Evolutionary conservation across 23 red algal species (phyloP), one percentile per base, ranked within the genome.

Genomic region (Gracilaria domingensis): DNA sequence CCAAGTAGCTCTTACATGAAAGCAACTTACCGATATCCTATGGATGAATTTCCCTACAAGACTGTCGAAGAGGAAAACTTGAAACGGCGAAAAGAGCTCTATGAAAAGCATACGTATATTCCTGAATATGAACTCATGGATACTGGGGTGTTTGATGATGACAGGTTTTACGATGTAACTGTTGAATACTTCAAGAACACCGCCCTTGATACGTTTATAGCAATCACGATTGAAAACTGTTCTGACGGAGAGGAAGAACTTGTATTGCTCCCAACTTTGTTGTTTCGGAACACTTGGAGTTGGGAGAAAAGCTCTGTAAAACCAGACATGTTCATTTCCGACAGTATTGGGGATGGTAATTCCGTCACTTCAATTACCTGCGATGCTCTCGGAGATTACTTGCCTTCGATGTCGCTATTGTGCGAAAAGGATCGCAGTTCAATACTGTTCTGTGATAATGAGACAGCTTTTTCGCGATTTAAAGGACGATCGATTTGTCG

Each of bases 371-470:
- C 59, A 29, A 62, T 62, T 11, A 30, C 59, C 5, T 62, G 59
- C 59, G 59, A 62, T 62, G 59, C 59, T 62, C 11, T 62, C 24
- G 26, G 26, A 29, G 59, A 62, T 29, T 29, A 29, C 59, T 2
- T 62, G 24, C 59, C 59, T 30, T 62, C 59, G 26, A 62, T 62
- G 59, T 62, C 59, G 4, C 24, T 62, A 30, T 62, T 62, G 59
- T 62, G 59, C 59, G 59, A 62, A 62, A 62, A 62, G 18, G 59
- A 62, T 62, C 59, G 59, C 59, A 29, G 59, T 62, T 62, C 59
- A 62, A 29, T 62, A 25, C 26, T 62, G 59, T 62, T 62, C 24
- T 62, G 59, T 62, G 59, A 62, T 30, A 62, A 62, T 62, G 59
- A 62, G 59, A 62, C 59, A 29, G 59, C 59, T 8, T 62, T 62